Conservation (phyloP, 2,329 filamentous ascomycete genomes). For the Aspergillus carbonarius region DNA sequence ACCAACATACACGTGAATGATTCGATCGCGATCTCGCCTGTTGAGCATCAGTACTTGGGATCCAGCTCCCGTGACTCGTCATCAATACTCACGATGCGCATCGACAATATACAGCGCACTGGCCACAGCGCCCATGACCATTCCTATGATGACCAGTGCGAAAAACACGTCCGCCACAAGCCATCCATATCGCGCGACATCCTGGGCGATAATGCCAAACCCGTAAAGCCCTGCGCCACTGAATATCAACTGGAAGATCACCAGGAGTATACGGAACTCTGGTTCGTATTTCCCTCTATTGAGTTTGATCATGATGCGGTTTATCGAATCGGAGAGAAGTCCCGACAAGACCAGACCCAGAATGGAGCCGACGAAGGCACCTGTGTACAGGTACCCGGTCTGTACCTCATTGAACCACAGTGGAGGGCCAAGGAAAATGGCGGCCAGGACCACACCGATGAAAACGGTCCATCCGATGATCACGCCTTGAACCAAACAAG, state of each 20-base stretch:
- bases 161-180: constrained; percentile 78
- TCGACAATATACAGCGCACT: constrained; percentile 88
- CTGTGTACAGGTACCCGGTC: constrained; percentile 84
- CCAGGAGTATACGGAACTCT: constrained; percentile 81
- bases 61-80: neutral
- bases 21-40: constrained; percentile 78
- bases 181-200: constrained; percentile 65
- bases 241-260: constrained; percentile 77
- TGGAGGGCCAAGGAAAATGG: constrained; percentile 76
- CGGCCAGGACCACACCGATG: constrained; percentile 78
- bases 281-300: constrained; percentile 88
- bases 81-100: constrained; percentile 70
- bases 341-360: constrained; percentile 76
- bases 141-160: constrained; percentile 77
- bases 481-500: constrained; percentile 76
- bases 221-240: constrained; percentile 79
- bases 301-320: constrained; percentile 65
- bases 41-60: neutral
- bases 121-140: constrained; percentile 88
- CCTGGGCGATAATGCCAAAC: constrained; percentile 71
- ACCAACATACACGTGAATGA: constrained; percentile 86
- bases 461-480: constrained; percentile 96
- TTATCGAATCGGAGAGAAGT: constrained; percentile 69
- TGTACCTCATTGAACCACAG: constrained; percentile 78
- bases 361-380: constrained; percentile 80